These are phyloP conservation scores for Starmera stellimalicola DNA, from an alignment of 1,139 yeast genomes.

Conservation along the genomic window DNA sequence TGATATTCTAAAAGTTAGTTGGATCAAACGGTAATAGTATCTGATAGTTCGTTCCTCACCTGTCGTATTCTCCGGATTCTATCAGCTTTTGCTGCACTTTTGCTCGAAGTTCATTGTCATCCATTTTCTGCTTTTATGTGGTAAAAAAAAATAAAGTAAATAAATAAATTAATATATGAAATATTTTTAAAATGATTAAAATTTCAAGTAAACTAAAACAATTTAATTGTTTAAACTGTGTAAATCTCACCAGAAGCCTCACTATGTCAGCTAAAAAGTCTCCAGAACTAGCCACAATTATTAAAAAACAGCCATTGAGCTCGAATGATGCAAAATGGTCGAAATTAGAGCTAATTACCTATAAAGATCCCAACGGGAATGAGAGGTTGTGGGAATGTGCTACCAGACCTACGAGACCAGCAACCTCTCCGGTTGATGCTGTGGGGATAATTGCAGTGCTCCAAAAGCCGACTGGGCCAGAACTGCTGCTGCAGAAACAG, in stretches of 20 bases:
- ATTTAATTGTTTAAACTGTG: too few species aligned
- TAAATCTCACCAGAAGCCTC: too few species aligned
- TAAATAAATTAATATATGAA: too few species aligned
- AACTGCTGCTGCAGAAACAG: slow-evolving; percentile 72
- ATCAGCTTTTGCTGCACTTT: slow-evolving; percentile 65
- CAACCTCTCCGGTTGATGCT: slow-evolving; percentile 65
- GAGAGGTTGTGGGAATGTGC: slow-evolving; percentile 81
- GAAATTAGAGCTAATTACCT: slow-evolving; percentile 51
- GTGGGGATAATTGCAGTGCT: slow-evolving; percentile 79
- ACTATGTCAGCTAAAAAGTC: slow-evolving; percentile 20
- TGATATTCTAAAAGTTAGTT: slow-evolving; percentile 33
- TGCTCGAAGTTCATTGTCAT: slow-evolving; percentile 38
- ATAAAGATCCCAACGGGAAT: slow-evolving; percentile 58
- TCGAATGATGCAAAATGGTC: slow-evolving; percentile 48
- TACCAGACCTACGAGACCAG: slow-evolving; percentile 68
- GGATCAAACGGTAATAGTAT: slow-evolving; percentile 1
- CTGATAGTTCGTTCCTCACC: slow-evolving; percentile 19
- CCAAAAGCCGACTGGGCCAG: slow-evolving; percentile 39
- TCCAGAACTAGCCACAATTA: slow-evolving; percentile 29
- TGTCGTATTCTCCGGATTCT: slow-evolving; percentile 72
- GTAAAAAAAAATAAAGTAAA: neutral
- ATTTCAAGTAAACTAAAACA: too few species aligned
- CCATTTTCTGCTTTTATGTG: slow-evolving; percentile 5
- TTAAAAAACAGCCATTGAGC: slow-evolving; percentile 23
- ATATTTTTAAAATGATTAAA: too few species aligned